These are phyloP conservation scores for Teunomyces panamensis DNA, from an alignment of 805 yeast genomes.

Conservation along the genomic window DNA sequence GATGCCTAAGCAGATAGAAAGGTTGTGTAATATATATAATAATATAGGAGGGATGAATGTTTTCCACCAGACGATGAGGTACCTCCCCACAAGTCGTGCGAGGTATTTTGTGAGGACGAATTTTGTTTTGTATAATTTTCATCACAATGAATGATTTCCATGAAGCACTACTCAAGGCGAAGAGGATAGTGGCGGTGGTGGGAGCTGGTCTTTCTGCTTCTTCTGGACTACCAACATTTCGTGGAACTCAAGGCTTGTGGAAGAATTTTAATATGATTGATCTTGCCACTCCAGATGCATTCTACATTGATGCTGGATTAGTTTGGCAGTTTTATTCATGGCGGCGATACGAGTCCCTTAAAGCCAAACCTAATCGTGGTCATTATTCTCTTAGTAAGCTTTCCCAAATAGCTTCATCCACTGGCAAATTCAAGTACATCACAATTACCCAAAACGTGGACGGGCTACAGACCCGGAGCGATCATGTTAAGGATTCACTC, in stretches of 20 bases:
- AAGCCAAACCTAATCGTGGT: conserved; percentile 70
- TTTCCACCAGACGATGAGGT: too few relatives aligned
- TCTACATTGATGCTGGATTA: conserved; percentile 73
- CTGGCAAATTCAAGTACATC: conserved; percentile 36
- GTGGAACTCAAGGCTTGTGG: conserved; percentile 78
- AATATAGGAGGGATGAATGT: too few relatives aligned
- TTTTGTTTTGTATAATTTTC: not conserved
- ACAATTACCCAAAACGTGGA: conserved; percentile 86
- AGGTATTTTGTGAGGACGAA: not conserved
- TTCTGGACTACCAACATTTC: conserved; percentile 73
- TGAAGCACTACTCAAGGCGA: conserved; percentile 38
- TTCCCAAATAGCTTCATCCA: conserved; percentile 31
- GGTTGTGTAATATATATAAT: conserved; percentile 6
- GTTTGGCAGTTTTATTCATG: conserved; percentile 89
- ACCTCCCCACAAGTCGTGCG: not conserved
- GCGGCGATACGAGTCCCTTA: conserved; percentile 61
- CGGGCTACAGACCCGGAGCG: conserved; percentile 65
- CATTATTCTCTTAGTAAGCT: conserved; percentile 68
- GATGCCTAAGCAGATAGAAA: not conserved
- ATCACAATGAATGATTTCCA: conserved; percentile 44
- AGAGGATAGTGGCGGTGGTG: conserved; percentile 58
- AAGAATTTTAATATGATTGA: conserved; percentile 73
- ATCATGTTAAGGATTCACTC: conserved; percentile 51
- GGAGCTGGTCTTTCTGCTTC: conserved; percentile 84
- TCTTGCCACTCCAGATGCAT: conserved; percentile 90